Base-by-base conservation (phyloP, 75 land plant species). In the Larix kaempferi region DNA sequence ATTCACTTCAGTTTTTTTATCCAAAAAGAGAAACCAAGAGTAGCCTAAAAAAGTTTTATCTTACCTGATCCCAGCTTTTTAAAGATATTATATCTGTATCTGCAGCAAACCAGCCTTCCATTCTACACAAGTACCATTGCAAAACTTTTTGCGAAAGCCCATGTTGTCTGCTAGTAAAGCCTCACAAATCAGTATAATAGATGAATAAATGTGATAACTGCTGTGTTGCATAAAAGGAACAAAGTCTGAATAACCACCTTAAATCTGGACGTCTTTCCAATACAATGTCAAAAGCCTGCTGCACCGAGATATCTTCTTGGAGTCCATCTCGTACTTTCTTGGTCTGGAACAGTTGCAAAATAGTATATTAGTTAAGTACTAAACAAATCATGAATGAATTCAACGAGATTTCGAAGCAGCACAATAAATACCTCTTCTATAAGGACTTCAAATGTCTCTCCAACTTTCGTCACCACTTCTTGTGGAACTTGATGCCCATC, bases 61-160 rank as follows among this genome's bases (percentile, higher is more conserved):
- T 55, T 78, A 79, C 88, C 88, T 84, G 73, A 74, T 85, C 80
- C 88, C 88, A 87, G 57, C 61, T 49, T 75, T 82, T 76, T 11
- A 85, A 29, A 41, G 88, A 87, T 41, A 87, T 84, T 21, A n/a
- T 76, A 58, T 87, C 88, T 21, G 87, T 80, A 81, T 87, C 88
- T 25, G 88, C 76, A 62, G 86, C 88, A 87, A 87, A 87, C 88
- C 88, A 87, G 5, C 88, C 88, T 75, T 87, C 88, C 77, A 87
- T 71, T 57, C 88, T 78, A 62, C 88, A 87, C 62, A 87, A 55
- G 59, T 87, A 87, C 88, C 88, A 87, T 55, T 87, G 87, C 44
- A 87, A 73, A n/a, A 87, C 88, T 57, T 84, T 79, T 35, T 69
- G 16, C 7, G 83, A 79, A 33, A 87, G 80, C 19, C 88, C 88